Evolutionary conservation across 139 green algal genomes (phyloP).

Genomic region (Chlorella sp.): DNA sequence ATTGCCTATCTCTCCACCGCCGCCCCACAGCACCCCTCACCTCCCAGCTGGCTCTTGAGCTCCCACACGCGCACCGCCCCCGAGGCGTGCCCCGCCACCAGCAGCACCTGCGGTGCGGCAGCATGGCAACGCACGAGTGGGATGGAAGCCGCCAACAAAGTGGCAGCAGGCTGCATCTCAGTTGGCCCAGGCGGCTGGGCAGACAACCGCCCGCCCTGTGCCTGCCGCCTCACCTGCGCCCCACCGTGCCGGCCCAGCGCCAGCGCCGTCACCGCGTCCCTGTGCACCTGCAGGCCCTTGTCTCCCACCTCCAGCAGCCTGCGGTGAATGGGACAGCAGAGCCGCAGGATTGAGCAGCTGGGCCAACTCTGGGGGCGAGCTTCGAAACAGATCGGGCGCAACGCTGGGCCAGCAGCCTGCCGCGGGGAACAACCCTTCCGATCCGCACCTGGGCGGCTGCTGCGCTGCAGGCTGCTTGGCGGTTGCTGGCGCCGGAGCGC

Average conservation of each 20-base stretch:
- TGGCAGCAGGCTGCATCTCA: neutral
- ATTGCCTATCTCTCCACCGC: too few relatives aligned
- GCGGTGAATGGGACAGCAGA: neutral
- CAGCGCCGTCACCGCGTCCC: constrained; percentile 38
- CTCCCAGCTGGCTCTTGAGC: constrained; percentile 34
- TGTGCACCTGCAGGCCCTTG: neutral
- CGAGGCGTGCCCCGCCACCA: constrained; percentile 37
- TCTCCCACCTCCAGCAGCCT: constrained; percentile 25
- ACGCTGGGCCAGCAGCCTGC: neutral
- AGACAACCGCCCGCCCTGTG: too few relatives aligned
- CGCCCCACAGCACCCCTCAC: neutral
- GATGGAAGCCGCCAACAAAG: too few relatives aligned
- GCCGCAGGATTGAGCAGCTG: too few relatives aligned
- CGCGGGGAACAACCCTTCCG: neutral
- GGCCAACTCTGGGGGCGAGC: too few relatives aligned
- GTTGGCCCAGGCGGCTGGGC: too few relatives aligned
- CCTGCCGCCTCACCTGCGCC: neutral
- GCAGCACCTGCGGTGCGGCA: constrained; percentile 9
- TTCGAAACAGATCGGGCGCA: too few relatives aligned
- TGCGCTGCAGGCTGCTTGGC: constrained; percentile 5
- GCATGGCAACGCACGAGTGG: too few relatives aligned
- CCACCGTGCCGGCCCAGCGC: constrained; percentile 32
- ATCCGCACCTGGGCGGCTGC: constrained; percentile 5
- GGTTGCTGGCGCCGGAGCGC: neutral
- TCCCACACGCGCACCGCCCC: constrained; percentile 39